These are phyloP conservation scores for Tylopilus sp. DNA, from an alignment of 768 basidiomycete species.

Conservation along the genomic window DNA sequence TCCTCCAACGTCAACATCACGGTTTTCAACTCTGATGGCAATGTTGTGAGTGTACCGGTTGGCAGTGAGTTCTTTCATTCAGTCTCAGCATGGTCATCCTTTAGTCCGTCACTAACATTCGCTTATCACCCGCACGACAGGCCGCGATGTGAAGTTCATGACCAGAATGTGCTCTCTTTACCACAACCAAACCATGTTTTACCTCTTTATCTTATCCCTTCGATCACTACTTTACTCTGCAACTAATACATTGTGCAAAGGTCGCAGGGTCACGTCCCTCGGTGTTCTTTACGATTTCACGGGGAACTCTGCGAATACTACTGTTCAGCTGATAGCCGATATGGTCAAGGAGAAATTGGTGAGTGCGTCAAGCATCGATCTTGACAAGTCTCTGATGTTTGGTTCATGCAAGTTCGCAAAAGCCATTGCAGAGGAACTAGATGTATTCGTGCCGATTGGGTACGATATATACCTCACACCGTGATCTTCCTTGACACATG, in stretches of 20 bases:
- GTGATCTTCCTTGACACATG: not conserved
- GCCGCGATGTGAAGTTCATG: constrained; percentile 66
- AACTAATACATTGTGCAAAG: no score
- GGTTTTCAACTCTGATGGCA: constrained; percentile 41
- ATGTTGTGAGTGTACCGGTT: constrained; percentile 39
- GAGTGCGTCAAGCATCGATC: constrained; percentile 5
- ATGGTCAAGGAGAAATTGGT: constrained; percentile 85
- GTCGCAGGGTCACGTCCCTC: no score
- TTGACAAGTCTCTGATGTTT: not conserved
- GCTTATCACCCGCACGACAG: constrained; percentile 34
- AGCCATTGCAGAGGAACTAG: constrained; percentile 76
- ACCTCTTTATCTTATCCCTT: no score
- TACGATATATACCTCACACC: constrained; percentile 26
- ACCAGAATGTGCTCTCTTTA: constrained; percentile 71
- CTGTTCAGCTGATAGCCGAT: constrained; percentile 59
- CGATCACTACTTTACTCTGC: not conserved
- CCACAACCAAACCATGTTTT: no score
- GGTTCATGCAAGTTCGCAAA: constrained; percentile 55
- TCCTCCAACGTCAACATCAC: constrained; percentile 89
- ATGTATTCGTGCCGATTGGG: constrained; percentile 78
- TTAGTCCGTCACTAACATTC: constrained; percentile 33
- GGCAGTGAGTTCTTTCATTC: no score
- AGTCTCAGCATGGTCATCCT: no score
- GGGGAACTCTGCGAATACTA: constrained; percentile 65
- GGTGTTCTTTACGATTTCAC: constrained; percentile 80